A percentile compares a stretch with the other conserved stretches of the same genome.
Evolutionary conservation across 306 rosid species (phyloP).

Genomic region (Vachellia pachyceras): DNA sequence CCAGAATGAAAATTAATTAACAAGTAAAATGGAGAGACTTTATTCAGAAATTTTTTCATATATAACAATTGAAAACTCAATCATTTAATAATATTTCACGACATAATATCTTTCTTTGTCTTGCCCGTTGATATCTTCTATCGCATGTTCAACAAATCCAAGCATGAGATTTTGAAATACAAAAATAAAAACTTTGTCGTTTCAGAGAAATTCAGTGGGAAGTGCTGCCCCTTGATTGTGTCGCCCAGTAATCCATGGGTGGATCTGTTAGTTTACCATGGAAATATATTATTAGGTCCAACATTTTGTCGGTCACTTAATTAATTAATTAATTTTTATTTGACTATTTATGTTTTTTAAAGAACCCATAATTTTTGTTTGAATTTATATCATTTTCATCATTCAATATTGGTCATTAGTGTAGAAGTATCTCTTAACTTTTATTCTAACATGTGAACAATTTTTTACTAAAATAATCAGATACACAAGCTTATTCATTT

Average conservation of each 20-base stretch:
- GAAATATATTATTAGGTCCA: not conserved
- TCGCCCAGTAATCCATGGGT: constrained; percentile 7
- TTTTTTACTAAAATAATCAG: not conserved
- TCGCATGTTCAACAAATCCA: not conserved
- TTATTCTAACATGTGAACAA: not conserved
- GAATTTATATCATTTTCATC: not conserved
- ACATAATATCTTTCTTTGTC: too few relatives aligned
- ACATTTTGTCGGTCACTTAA: not conserved
- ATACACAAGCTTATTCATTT: not conserved
- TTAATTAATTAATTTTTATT: not conserved
- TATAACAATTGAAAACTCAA: not conserved
- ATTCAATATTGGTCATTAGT: not conserved
- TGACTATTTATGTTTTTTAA: not conserved
- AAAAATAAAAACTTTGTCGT: not conserved
- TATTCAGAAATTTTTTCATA: not conserved
- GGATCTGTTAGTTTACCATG: not conserved
- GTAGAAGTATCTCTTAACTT: not conserved
- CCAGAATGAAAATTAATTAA: too few relatives aligned
- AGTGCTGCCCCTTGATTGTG: constrained; percentile 6
- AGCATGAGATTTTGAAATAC: not conserved
- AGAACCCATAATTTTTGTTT: not conserved
- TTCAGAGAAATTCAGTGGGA: constrained; percentile 25
- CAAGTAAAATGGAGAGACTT: not conserved
- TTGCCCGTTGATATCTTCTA: too few relatives aligned
- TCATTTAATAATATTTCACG: not conserved